phyloP scores from a whole-genome alignment of 2,329 filamentous ascomycete species.

The Aspergillus transmontanensis region DNA sequence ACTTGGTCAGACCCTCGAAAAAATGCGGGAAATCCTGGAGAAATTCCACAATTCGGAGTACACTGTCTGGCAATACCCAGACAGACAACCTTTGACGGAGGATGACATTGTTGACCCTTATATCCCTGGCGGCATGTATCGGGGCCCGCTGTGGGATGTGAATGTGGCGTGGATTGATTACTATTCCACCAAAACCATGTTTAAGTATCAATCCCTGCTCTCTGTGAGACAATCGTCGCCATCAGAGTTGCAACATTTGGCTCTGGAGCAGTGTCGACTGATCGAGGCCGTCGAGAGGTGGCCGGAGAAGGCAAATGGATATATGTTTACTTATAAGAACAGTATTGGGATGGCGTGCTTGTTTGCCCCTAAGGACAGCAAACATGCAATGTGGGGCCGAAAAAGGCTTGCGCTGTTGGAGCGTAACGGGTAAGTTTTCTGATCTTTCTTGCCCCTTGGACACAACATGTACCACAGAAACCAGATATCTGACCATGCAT shows the following conservation, averaged over 20 bases:
- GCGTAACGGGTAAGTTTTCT: slow-evolving; percentile 67
- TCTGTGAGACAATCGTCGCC: slow-evolving; percentile 54
- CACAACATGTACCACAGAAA: neutral
- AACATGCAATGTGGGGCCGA: slow-evolving; percentile 76
- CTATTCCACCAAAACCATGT: slow-evolving; percentile 78
- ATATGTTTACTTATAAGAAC: slow-evolving; percentile 72
- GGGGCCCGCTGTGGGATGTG: slow-evolving; percentile 69
- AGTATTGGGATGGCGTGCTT: slow-evolving; percentile 74
- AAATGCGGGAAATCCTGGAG: slow-evolving; percentile 57
- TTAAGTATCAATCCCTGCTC: slow-evolving; percentile 70
- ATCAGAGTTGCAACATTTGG: slow-evolving; percentile 61
- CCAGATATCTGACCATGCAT: neutral
- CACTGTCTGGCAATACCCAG: slow-evolving; percentile 65
- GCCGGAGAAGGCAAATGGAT: slow-evolving; percentile 69
- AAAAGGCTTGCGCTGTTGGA: slow-evolving; percentile 79
- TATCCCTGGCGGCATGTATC: slow-evolving; percentile 68
- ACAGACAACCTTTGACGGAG: slow-evolving; percentile 54
- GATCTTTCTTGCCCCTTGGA: neutral
- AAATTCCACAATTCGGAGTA: slow-evolving; percentile 64
- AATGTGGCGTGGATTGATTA: slow-evolving; percentile 78
- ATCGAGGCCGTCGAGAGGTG: slow-evolving; percentile 78
- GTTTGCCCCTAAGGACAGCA: slow-evolving; percentile 75
- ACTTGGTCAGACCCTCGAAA: slow-evolving; percentile 49
- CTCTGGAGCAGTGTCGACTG: slow-evolving; percentile 72
- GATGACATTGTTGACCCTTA: slow-evolving; percentile 76